Conservation (phyloP, 495 filamentous ascomycete genomes). For the Chaetomidium leptoderma region DNA sequence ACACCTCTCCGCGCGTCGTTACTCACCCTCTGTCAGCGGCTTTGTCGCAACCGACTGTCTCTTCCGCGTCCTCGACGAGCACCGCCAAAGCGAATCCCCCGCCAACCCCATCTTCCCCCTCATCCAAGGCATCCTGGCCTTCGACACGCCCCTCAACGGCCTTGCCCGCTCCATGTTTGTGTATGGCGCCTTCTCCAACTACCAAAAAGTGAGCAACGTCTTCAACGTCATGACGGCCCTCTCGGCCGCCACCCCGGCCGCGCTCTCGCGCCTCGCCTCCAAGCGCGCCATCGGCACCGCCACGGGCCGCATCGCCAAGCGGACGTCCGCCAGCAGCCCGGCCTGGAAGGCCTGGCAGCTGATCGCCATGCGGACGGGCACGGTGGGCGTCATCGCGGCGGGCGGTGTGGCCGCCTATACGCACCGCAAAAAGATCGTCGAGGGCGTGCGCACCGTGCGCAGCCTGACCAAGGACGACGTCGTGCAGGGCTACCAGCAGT, state of each 20-base stretch:
- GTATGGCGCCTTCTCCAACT: conserved; percentile 84
- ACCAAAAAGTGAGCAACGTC: conserved; percentile 69
- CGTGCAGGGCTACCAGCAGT: conserved; percentile 39
- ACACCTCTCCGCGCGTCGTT: not conserved
- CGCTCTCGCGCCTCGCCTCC: conserved; percentile 47
- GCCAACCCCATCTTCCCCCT: conserved; percentile 53
- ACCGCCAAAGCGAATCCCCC: conserved; percentile 25
- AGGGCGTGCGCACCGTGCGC: conserved; percentile 46
- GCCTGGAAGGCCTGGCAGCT: conserved; percentile 68
- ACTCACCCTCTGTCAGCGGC: conserved; percentile 42
- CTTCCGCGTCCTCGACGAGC: conserved; percentile 50
- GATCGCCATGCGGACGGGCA: conserved; percentile 79
- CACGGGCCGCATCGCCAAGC: conserved; percentile 41
- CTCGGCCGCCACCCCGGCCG: conserved; percentile 46
- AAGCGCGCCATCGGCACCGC: conserved; percentile 30
- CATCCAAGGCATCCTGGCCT: conserved; percentile 80
- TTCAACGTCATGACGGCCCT: conserved; percentile 65
- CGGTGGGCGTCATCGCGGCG: conserved; percentile 79
- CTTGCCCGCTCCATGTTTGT: conserved; percentile 86
- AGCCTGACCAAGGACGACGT: conserved; percentile 38
- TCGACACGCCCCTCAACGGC: conserved; percentile 91
- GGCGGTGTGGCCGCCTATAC: conserved; percentile 83
- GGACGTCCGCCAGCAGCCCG: conserved; percentile 27
- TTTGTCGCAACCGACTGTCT: conserved; percentile 87
- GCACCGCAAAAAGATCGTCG: conserved; percentile 67